Percentiles rank a stretch among this genome's conserved stretches.
These are phyloP conservation scores for Cordyceps cicadae DNA, from an alignment of 2,329 filamentous ascomycete species.

Conservation along the genomic window DNA sequence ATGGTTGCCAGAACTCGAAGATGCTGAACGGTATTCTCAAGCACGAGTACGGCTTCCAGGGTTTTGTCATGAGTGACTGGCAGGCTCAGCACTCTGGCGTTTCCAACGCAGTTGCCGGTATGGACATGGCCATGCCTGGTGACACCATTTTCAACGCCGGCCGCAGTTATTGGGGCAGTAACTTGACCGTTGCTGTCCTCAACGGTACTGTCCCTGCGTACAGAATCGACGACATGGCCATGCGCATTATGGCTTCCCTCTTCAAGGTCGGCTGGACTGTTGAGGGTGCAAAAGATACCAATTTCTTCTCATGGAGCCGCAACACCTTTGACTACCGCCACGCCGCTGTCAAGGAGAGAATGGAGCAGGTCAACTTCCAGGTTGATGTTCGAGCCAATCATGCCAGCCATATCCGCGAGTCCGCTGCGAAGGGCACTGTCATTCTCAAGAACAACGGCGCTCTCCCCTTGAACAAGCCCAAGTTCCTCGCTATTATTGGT, in stretches of 20 bases:
- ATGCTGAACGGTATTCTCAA: slow-evolving; percentile 69
- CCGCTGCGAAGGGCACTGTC: slow-evolving; percentile 74
- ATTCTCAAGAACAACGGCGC: slow-evolving; percentile 77
- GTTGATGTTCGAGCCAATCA: slow-evolving; percentile 79
- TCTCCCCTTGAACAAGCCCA: slow-evolving; percentile 72
- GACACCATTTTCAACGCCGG: slow-evolving; percentile 71
- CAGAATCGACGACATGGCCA: slow-evolving; percentile 85
- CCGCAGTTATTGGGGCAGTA: slow-evolving; percentile 71
- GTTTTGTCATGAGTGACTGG: slow-evolving; percentile 78
- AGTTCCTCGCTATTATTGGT: slow-evolving; percentile 68
- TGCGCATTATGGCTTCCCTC: slow-evolving; percentile 67
- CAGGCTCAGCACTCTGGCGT: slow-evolving; percentile 64
- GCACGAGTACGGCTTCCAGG: slow-evolving; percentile 71
- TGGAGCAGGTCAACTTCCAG: slow-evolving; percentile 66
- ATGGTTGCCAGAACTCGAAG: slow-evolving; percentile 71
- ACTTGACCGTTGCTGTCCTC: slow-evolving; percentile 77
- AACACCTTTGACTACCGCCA: slow-evolving; percentile 68
- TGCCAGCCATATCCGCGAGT: slow-evolving; percentile 61
- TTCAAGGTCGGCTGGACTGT: slow-evolving; percentile 56
- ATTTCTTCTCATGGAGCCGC: slow-evolving; percentile 81
- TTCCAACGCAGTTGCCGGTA: slow-evolving; percentile 57
- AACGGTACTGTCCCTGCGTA: slow-evolving; percentile 86
- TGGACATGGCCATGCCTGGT: slow-evolving; percentile 86
- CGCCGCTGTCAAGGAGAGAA: slow-evolving; percentile 50
- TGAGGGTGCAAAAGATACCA: slow-evolving; percentile 43